phyloP scores from a whole-genome alignment of 192 early-diverging fungal species.

The Linderina pennispora region DNA sequence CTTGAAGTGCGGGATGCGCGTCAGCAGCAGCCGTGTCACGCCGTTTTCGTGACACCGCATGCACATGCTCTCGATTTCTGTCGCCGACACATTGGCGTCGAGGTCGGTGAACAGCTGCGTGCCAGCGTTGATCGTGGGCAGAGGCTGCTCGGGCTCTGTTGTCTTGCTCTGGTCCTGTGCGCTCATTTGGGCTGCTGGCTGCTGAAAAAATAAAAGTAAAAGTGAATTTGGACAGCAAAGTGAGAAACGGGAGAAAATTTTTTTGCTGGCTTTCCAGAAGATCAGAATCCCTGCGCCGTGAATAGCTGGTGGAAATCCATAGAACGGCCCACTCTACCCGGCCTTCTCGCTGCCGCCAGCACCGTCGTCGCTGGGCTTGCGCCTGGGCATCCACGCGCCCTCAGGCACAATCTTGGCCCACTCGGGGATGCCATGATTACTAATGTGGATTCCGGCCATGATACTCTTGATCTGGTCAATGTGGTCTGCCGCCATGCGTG shows the following conservation, averaged over 20 bases:
- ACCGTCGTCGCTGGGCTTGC: constrained; percentile 3
- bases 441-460: constrained; percentile 37
- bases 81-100: constrained; percentile 56
- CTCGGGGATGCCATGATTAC: constrained; percentile 25
- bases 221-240: constrained; percentile 3
- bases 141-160: constrained; percentile 8
- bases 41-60: constrained; percentile 91
- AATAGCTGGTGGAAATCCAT: no score
- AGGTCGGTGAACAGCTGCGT: constrained; percentile 64
- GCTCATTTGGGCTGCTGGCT: constrained; percentile 1
- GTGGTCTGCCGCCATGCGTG: constrained; percentile 28
- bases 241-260: background rate
- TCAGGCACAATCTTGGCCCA: constrained; percentile 39
- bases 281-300: background rate
- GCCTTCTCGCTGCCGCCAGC: no score
- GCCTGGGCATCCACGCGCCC: constrained; percentile 32
- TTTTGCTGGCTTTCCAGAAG: background rate
- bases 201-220: background rate
- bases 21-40: constrained; percentile 76
- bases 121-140: constrained; percentile 25
- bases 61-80: constrained; percentile 86
- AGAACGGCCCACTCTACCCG: no score
- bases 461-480: constrained; percentile 27
- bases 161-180: background rate
- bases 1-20: constrained; percentile 89